These are phyloP conservation scores for Venustampulla echinocandica DNA, from an alignment of 495 filamentous ascomycete species.

Conservation along the genomic window DNA sequence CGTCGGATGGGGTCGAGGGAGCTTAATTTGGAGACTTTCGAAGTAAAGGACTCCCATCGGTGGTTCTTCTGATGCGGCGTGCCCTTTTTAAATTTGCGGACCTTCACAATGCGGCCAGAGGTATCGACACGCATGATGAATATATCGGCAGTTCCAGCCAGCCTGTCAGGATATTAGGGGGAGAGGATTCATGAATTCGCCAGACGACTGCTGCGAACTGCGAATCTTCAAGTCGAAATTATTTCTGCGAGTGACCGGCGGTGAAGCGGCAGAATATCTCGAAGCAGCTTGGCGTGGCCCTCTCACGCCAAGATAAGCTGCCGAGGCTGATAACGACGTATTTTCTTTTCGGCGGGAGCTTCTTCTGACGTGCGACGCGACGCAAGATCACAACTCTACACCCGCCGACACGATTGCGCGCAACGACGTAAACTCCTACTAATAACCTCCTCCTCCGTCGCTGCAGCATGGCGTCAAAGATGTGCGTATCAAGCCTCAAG, in stretches of 20 bases:
- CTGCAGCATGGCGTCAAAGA: constrained; percentile 55
- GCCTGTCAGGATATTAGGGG: no score
- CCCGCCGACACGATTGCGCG: no score
- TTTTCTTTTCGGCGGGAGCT: no score
- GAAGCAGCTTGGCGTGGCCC: background rate
- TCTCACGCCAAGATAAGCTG: background rate
- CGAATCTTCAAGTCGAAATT: background rate
- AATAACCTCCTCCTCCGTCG: constrained; percentile 1
- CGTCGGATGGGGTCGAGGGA: constrained; percentile 80
- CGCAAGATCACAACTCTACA: background rate
- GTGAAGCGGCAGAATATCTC: background rate
- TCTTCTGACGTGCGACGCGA: no score
- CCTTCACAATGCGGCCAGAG: constrained; percentile 56
- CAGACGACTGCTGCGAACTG: background rate
- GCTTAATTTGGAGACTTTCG: constrained; percentile 84
- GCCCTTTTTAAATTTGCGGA: constrained; percentile 53
- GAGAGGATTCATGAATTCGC: no score
- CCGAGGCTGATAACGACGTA: background rate
- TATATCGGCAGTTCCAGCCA: no score
- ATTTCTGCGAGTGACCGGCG: background rate
- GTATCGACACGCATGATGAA: constrained; percentile 48
- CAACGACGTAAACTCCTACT: background rate
- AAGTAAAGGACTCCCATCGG: constrained; percentile 84
- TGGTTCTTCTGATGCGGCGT: constrained; percentile 73
- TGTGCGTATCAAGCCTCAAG: constrained; percentile 42